Evolutionary conservation across 805 yeast species (phyloP).

Genomic region (Priceomyces melissophilus): DNA sequence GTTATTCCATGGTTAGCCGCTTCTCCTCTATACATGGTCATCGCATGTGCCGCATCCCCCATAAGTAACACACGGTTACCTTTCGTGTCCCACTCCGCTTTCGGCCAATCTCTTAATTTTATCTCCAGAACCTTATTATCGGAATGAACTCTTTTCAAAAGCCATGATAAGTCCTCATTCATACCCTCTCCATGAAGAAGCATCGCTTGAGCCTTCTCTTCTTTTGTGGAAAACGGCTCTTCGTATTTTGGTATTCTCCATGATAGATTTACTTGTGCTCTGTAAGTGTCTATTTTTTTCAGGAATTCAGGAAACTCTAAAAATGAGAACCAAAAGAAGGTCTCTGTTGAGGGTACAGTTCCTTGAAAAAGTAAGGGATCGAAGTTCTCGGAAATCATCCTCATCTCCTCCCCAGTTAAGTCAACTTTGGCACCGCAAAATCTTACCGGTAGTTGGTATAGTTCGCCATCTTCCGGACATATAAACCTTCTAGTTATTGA

Average conservation of each 20-base stretch:
- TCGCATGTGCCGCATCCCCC: conserved; percentile 20
- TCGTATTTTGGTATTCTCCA: conserved; percentile 13
- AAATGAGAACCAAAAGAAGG: conserved; percentile 28
- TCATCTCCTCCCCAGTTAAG: conserved; percentile 16
- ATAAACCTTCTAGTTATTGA: conserved; percentile 18
- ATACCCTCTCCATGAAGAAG: conserved; percentile 12
- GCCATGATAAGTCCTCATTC: conserved; percentile 9
- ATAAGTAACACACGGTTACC: conserved; percentile 9
- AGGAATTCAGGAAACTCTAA: conserved; percentile 16
- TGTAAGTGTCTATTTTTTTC: conserved; percentile 9
- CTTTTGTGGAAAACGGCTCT: conserved; percentile 13
- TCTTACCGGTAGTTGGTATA: conserved; percentile 21
- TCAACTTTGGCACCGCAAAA: conserved; percentile 23
- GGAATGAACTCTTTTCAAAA: conserved; percentile 12
- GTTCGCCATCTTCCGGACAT: conserved; percentile 14
- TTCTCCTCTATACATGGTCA: conserved; percentile 20
- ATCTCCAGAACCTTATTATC: conserved; percentile 12
- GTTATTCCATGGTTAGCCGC: conserved; percentile 18
- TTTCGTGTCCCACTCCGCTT: conserved; percentile 13
- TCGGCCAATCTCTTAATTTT: conserved; percentile 15
- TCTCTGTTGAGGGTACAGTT: conserved; percentile 19
- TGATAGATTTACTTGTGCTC: conserved; percentile 17
- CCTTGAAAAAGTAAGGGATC: conserved; percentile 29
- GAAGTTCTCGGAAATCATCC: conserved; percentile 12
- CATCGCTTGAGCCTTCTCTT: conserved; percentile 16